Evolutionary conservation across 2,329 filamentous ascomycete species (phyloP).

Genomic region (Pseudohalonectria lignicola): DNA sequence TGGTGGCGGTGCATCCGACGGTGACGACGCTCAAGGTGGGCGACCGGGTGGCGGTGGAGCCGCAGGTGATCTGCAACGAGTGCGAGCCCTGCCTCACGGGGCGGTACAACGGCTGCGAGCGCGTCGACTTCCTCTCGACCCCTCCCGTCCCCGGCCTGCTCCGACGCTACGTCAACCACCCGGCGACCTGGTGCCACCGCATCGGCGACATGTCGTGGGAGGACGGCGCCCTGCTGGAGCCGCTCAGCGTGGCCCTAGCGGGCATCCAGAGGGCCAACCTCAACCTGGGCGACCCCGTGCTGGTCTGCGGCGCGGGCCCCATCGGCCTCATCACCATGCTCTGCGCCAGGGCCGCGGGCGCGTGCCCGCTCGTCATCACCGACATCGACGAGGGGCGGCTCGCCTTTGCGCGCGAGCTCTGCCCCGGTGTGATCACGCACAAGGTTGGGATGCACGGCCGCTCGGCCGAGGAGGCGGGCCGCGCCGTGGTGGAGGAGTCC

Average conservation of each 20-base stretch:
- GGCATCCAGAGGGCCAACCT: conserved; percentile 76
- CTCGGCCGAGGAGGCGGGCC: conserved; percentile 60
- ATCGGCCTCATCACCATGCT: conserved; percentile 86
- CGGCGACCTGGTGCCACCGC: conserved; percentile 91
- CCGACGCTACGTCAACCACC: conserved; percentile 89
- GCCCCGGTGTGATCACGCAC: conserved; percentile 70
- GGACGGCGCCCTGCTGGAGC: conserved; percentile 83
- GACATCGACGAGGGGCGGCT: conserved; percentile 85
- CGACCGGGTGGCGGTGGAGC: conserved; percentile 88
- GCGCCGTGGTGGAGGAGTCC: conserved; percentile 49
- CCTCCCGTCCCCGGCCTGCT: conserved; percentile 81
- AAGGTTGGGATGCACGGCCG: conserved; percentile 49
- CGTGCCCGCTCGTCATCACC: conserved; percentile 83
- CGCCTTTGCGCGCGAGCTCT: conserved; percentile 73
- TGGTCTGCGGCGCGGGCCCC: conserved; percentile 87
- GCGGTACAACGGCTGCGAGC: conserved; percentile 89
- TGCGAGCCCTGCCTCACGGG: conserved; percentile 89
- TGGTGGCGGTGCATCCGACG: conserved; percentile 72
- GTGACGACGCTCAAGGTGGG: conserved; percentile 70
- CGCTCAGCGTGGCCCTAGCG: conserved; percentile 78
- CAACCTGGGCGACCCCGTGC: conserved; percentile 71
- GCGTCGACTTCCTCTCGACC: conserved; percentile 78
- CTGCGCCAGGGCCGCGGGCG: conserved; percentile 76
- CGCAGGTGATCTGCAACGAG: conserved; percentile 81
- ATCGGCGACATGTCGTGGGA: conserved; percentile 88